A percentile compares a stretch with the other conserved stretches of the same genome.
Conservation (phyloP, 1,139 yeast species). For the Saccharomyces hybrid region DNA sequence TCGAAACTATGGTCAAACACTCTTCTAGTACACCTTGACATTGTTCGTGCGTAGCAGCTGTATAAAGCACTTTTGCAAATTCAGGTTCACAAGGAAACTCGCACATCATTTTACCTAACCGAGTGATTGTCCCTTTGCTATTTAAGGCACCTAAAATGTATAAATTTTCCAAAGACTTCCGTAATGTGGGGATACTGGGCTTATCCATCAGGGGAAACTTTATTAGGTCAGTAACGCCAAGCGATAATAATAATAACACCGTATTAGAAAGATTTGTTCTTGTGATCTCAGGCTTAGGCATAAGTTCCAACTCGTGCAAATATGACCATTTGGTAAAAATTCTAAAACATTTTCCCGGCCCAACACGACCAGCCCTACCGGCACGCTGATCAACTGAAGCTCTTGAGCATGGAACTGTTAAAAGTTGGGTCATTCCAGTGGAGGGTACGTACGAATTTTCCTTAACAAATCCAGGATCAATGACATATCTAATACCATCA, state of each 20-base stretch:
- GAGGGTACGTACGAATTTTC: slow-evolving; percentile 75
- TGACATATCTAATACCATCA: slow-evolving; percentile 80
- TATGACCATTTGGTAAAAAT: slow-evolving; percentile 85
- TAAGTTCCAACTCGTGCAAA: slow-evolving; percentile 63
- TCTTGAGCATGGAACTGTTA: slow-evolving; percentile 78
- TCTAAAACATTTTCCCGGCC: slow-evolving; percentile 91
- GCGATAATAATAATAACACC: slow-evolving; percentile 61
- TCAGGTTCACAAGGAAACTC: slow-evolving; percentile 91
- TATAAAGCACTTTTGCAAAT: slow-evolving; percentile 61
- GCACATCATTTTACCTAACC: slow-evolving; percentile 77
- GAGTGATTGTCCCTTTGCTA: slow-evolving; percentile 70
- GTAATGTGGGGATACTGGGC: slow-evolving; percentile 66
- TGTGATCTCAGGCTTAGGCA: slow-evolving; percentile 83
- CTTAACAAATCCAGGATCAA: slow-evolving; percentile 90
- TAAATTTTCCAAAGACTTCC: slow-evolving; percentile 68
- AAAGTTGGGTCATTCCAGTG: slow-evolving; percentile 84
- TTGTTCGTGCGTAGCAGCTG: slow-evolving; percentile 51
- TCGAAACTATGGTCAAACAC: slow-evolving; percentile 63
- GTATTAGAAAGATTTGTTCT: slow-evolving; percentile 75
- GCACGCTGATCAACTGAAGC: slow-evolving; percentile 97
- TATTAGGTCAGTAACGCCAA: slow-evolving; percentile 78
- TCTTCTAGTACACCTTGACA: slow-evolving; percentile 47
- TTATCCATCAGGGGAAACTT: slow-evolving; percentile 83
- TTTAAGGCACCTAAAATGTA: slow-evolving; percentile 86
- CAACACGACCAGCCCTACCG: slow-evolving; percentile 96